Percentiles rank a stretch among this genome's conserved stretches.
Conservation (phyloP, 2,329 filamentous ascomycete species). For the Fusarium sp. region DNA sequence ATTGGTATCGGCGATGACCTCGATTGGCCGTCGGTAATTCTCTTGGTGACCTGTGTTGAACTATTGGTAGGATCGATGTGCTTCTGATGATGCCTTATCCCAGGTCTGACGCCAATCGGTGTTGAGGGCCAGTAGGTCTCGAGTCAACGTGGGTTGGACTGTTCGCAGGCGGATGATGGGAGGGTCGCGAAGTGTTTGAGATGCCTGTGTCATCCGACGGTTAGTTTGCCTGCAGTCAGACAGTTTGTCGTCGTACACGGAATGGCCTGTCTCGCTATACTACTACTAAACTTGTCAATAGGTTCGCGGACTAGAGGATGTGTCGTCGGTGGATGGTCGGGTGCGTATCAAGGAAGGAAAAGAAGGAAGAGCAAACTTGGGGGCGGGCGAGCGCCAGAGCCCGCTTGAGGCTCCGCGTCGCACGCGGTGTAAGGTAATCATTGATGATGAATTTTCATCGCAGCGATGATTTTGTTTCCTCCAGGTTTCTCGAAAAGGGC, state of each 20-base stretch:
- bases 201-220: neutral
- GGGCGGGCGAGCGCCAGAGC: neutral
- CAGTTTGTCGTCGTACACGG: neutral
- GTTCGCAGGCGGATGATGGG: neutral
- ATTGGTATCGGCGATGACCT: neutral
- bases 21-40: neutral
- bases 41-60: neutral
- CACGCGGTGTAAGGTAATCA: neutral
- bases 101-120: neutral
- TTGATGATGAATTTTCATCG: slow-evolving; percentile 2
- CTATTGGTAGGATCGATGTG: no score
- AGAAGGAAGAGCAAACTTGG: neutral
- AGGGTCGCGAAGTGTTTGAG: neutral
- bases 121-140: neutral
- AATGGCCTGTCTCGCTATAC: neutral
- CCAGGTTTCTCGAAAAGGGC: neutral
- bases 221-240: neutral
- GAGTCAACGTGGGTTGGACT: neutral
- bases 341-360: neutral
- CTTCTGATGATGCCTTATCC: neutral
- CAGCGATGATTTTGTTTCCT: slow-evolving; percentile 1
- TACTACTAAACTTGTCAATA: neutral
- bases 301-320: neutral
- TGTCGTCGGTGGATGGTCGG: neutral
- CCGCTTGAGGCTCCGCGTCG: neutral